phyloP scores from a whole-genome alignment of 2,329 filamentous ascomycete genomes.

The Fusarium heterosporum region DNA sequence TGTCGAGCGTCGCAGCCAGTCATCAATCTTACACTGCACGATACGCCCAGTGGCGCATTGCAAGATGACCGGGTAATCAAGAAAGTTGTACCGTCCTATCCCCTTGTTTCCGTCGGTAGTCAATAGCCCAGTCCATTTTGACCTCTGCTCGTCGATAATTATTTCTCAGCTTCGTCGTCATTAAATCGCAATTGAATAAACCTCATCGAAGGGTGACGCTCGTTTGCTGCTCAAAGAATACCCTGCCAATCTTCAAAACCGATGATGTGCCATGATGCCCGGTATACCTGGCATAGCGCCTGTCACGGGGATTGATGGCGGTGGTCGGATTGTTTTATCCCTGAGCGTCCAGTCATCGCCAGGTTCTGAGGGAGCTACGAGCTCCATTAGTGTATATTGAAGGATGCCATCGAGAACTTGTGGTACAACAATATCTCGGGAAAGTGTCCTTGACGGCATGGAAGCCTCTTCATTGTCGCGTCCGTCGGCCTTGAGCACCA shows the following conservation, averaged over 20 bases:
- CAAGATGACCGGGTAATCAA: constrained; percentile 35
- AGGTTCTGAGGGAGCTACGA: constrained; percentile 54
- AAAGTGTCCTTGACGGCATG: constrained; percentile 46
- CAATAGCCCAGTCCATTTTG: constrained; percentile 11
- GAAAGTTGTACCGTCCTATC: constrained; percentile 33
- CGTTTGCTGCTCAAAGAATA: constrained; percentile 24
- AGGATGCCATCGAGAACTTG: constrained; percentile 59
- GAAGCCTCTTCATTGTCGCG: constrained; percentile 57
- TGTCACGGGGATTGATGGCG: constrained; percentile 48
- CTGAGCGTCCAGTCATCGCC: constrained; percentile 55
- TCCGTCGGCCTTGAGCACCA: constrained; percentile 59
- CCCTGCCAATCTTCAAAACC: constrained; percentile 38
- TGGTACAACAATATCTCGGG: constrained; percentile 60
- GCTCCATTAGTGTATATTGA: constrained; percentile 62
- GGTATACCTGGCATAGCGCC: constrained; percentile 47
- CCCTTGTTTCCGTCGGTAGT: constrained; percentile 29
- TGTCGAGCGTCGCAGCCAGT: constrained; percentile 42
- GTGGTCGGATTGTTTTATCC: constrained; percentile 48
- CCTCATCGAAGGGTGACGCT: constrained; percentile 18
- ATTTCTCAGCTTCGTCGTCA: constrained; percentile 34
- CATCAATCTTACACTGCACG: constrained; percentile 46
- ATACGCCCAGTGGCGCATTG: constrained; percentile 43
- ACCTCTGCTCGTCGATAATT: constrained; percentile 35
- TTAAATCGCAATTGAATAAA: constrained; percentile 22
- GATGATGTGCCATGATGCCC: constrained; percentile 42